Evolutionary conservation across 768 basidiomycete species (phyloP).

Genomic region (Termitomyces sp.): DNA sequence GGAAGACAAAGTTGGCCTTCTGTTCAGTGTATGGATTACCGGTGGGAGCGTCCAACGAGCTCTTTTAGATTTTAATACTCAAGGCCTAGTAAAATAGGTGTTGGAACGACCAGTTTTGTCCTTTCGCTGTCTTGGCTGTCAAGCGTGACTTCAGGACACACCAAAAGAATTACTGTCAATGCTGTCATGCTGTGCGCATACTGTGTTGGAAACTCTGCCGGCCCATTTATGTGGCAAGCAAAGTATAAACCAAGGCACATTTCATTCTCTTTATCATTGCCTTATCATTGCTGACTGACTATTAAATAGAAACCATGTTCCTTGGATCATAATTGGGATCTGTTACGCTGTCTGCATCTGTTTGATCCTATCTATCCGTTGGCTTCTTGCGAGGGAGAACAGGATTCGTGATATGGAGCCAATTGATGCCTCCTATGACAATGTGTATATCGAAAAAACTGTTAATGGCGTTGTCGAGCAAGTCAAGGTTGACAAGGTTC

Average conservation of each 20-base stretch:
- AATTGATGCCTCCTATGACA: constrained; percentile 46
- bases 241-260: constrained; percentile 60
- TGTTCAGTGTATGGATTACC: constrained; percentile 51
- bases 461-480: constrained; percentile 47
- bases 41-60: constrained; percentile 23
- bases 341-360: constrained; percentile 53
- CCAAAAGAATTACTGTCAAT: constrained; percentile 65
- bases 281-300: not conserved
- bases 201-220: constrained; percentile 55
- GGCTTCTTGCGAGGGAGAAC: constrained; percentile 54
- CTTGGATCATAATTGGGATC: constrained; percentile 72
- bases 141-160: constrained; percentile 63
- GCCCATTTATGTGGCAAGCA: constrained; percentile 76
- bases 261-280: too few species aligned
- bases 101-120: constrained; percentile 38
- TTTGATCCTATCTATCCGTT: constrained; percentile 42
- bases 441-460: constrained; percentile 54
- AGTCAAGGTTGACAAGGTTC: constrained; percentile 65
- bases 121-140: constrained; percentile 61
- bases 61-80: not conserved
- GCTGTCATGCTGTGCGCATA: constrained; percentile 73
- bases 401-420: constrained; percentile 54
- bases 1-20: constrained; percentile 57
- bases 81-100: constrained; percentile 2
- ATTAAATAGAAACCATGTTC: constrained; percentile 53